A percentile compares a stretch with the other conserved stretches of the same genome.
Evolutionary conservation across 2,329 filamentous ascomycete species (phyloP).

Genomic region (Mycosphaerella sp.): DNA sequence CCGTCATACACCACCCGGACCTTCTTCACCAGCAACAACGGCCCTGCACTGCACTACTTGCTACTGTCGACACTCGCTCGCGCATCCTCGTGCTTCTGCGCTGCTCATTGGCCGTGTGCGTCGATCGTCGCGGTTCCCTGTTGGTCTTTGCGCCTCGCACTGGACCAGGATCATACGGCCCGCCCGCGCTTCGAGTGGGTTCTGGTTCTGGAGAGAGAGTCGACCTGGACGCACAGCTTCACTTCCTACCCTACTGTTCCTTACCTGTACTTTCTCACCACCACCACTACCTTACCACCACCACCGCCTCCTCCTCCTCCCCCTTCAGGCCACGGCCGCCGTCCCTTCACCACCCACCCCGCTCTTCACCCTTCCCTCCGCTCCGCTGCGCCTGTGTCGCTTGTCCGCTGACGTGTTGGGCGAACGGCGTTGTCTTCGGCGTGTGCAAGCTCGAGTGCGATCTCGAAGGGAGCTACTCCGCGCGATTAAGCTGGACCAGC

Average conservation of each 20-base stretch:
- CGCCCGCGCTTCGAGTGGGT: not conserved
- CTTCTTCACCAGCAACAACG: too few relatives aligned
- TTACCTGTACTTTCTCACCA: too few relatives aligned
- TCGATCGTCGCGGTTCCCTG: not conserved
- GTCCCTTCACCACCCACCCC: not conserved
- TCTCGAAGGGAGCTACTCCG: not conserved
- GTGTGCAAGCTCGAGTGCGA: not conserved
- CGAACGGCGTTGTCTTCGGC: slow-evolving; percentile 1
- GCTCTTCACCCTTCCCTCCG: not conserved
- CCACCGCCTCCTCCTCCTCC: too few relatives aligned
- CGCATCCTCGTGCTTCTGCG: not conserved
- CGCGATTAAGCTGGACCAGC: not conserved
- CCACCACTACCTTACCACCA: not conserved
- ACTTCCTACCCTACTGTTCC: not conserved
- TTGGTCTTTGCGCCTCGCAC: not conserved
- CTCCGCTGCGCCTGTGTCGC: not conserved
- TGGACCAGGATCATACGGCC: not conserved
- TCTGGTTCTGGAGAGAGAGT: not conserved
- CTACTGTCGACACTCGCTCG: not conserved
- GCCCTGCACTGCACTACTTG: not conserved
- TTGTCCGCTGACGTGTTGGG: not conserved
- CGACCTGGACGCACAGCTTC: not conserved
- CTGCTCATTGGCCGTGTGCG: not conserved
- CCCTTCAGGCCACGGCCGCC: not conserved
- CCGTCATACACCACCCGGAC: too few relatives aligned